Percentiles rank a stretch among this genome's conserved stretches.
Evolutionary conservation across 257 asterid species (phyloP).

Genomic region (Pogostemon cablin): DNA sequence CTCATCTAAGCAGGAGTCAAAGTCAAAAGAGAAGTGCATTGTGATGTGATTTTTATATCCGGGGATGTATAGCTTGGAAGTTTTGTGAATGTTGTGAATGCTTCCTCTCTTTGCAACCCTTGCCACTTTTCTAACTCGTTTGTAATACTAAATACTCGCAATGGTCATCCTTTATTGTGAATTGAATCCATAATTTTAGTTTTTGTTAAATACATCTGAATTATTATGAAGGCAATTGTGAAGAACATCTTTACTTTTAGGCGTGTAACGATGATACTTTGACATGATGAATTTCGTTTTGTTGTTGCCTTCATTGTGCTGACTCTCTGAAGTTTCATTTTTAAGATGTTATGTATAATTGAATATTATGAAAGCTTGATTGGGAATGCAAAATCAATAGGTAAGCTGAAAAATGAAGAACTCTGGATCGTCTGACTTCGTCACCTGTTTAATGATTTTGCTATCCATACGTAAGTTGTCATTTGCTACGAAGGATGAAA

Average conservation of each 20-base stretch:
- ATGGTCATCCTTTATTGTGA: constrained; percentile 29
- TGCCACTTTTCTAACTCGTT: constrained; percentile 12
- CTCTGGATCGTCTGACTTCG: too few species aligned
- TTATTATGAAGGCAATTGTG: neutral
- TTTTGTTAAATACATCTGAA: neutral
- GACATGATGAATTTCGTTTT: too few species aligned
- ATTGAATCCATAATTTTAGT: constrained; percentile 21
- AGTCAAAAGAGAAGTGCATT: constrained; percentile 73
- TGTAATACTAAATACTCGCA: constrained; percentile 24
- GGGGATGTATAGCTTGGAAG: neutral
- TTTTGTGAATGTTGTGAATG: constrained; percentile 24
- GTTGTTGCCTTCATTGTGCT: too few species aligned
- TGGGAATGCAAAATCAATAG: too few species aligned
- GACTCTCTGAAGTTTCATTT: too few species aligned
- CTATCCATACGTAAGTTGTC: too few species aligned
- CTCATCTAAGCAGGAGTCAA: constrained; percentile 64
- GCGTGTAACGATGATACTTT: too few species aligned
- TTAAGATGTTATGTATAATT: too few species aligned
- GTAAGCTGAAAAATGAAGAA: too few species aligned
- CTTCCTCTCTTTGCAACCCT: constrained; percentile 18
- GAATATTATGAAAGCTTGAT: too few species aligned
- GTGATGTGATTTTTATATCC: constrained; percentile 52
- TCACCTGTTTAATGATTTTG: too few species aligned
- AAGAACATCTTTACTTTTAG: neutral
- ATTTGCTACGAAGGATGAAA: too few species aligned